phyloP scores from a whole-genome alignment of 2,329 filamentous ascomycete genomes.

The Helotiales sp. region DNA sequence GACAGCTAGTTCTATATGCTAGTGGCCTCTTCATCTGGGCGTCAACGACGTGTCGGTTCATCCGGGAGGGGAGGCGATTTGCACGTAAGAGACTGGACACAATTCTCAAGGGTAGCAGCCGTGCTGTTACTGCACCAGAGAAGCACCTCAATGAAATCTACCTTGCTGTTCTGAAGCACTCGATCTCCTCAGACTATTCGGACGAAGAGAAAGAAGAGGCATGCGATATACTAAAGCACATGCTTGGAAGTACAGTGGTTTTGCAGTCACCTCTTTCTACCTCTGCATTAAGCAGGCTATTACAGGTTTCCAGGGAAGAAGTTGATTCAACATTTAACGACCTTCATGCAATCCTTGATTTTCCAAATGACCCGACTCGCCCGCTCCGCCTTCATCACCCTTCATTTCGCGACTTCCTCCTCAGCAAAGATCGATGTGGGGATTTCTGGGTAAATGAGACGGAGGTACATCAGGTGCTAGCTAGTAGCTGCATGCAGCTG shows the following conservation, averaged over 20 bases:
- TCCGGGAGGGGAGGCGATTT: slow-evolving; percentile 19
- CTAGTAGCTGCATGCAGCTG: slow-evolving; percentile 40
- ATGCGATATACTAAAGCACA: slow-evolving; percentile 20
- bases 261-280: slow-evolving; percentile 12
- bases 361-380: slow-evolving; percentile 28
- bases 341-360: slow-evolving; percentile 13
- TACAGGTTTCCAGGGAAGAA: slow-evolving; percentile 14
- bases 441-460: slow-evolving; percentile 42
- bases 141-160: slow-evolving; percentile 27
- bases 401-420: slow-evolving; percentile 45
- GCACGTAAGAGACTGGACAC: slow-evolving; percentile 21
- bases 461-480: slow-evolving; percentile 40
- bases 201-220: slow-evolving; percentile 26
- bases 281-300: slow-evolving; percentile 20
- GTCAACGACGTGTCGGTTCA: slow-evolving; percentile 19
- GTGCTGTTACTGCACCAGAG: slow-evolving; percentile 21
- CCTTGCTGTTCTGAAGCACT: slow-evolving; percentile 13
- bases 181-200: slow-evolving; percentile 21
- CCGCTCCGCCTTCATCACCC: slow-evolving; percentile 35
- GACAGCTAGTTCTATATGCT: slow-evolving; percentile 26
- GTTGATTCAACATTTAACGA: slow-evolving; percentile 20
- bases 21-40: slow-evolving; percentile 9
- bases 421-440: slow-evolving; percentile 32
- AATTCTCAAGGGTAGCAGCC: slow-evolving; percentile 22
- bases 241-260: slow-evolving; percentile 25